Evolutionary conservation across 306 rosid species (phyloP), one percentile per base, ranked within the genome.

Genomic region (Rosa persica): DNA sequence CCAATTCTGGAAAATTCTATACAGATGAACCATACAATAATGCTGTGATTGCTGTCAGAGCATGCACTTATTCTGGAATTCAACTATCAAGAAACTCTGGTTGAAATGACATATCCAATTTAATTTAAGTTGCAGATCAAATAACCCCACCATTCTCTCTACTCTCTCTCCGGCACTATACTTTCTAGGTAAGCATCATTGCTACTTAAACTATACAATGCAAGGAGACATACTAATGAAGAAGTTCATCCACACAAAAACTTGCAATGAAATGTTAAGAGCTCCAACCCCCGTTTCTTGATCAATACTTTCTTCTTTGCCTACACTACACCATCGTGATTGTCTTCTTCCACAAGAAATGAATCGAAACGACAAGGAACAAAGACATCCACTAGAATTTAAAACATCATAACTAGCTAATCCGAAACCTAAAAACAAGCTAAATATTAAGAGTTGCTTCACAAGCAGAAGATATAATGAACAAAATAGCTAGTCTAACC

Each of bases 401-500:
- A 64, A 80, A 73, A 76, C 61, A 60, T 11, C 42, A 42, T 7
- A 57, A 46, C 75, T 68, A 67, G n/a, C 71, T 67, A 67, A 15
- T 27, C 20, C 40, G 61, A 42, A 77, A 67, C 67, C 80, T 51
- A 77, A 69, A 6, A 51, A 23, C 15, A 52, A 69, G 38, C 78
- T 61, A 60, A 76, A 81, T 34, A 51, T 27, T 17, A 9, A 42
- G 67, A 66, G 44, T 75, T 55, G 40, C 51, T 42, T 74, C 57
- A 61, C 80, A 81, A 62, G 57, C 84, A 80, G 38, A 80, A 78
- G 61, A 80, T 80, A 70, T 70, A 20, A 79, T 80, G 67, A 85
- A 80, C 62, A 27, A 27, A 39, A n/a, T 38, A 55, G 9, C 73
- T 48, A 22, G 39, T 65, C 81, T 72, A 57, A 79, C 78, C 86